Conservation (phyloP, 2,329 filamentous ascomycete species). For the Talaromyces sp. region DNA sequence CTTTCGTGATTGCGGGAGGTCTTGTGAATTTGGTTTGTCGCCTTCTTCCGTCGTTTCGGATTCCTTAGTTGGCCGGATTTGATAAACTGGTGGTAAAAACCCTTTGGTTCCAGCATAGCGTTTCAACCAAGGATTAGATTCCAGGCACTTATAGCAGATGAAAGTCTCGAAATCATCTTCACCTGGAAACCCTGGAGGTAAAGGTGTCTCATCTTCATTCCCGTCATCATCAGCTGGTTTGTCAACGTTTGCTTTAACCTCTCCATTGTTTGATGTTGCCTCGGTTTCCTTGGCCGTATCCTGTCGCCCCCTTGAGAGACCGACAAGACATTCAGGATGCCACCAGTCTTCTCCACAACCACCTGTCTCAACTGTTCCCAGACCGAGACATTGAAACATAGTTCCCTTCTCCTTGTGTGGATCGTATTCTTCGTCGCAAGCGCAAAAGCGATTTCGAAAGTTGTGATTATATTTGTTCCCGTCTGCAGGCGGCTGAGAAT, state of each 20-base stretch:
- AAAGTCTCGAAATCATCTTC: constrained; percentile 88
- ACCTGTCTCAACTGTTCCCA: constrained; percentile 72
- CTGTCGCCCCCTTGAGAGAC: constrained; percentile 66
- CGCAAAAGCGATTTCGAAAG: constrained; percentile 88
- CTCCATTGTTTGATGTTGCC: constrained; percentile 10
- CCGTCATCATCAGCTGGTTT: constrained; percentile 32
- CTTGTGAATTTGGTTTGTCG: constrained; percentile 16
- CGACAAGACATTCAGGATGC: constrained; percentile 87
- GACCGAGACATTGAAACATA: constrained; percentile 94
- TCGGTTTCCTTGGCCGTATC: constrained; percentile 16
- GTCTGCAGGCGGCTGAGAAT: constrained; percentile 64
- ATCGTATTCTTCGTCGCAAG: constrained; percentile 82
- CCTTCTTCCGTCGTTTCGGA: constrained; percentile 14
- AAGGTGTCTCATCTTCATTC: constrained; percentile 54
- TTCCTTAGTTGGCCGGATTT: constrained; percentile 14
- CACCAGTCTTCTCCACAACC: constrained; percentile 98
- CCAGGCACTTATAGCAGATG: constrained; percentile 89
- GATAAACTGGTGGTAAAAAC: constrained; percentile 70
- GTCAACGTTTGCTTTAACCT: constrained; percentile 34
- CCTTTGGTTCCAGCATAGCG: constrained; percentile 73
- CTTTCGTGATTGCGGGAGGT: constrained; percentile 49
- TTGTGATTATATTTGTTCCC: constrained; percentile 93
- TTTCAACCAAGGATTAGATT: constrained; percentile 87
- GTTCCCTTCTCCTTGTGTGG: constrained; percentile 85
- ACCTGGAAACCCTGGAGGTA: constrained; percentile 78